Conservation (phyloP, 2,329 filamentous ascomycete species). For the Cladosporium oxysporum region DNA sequence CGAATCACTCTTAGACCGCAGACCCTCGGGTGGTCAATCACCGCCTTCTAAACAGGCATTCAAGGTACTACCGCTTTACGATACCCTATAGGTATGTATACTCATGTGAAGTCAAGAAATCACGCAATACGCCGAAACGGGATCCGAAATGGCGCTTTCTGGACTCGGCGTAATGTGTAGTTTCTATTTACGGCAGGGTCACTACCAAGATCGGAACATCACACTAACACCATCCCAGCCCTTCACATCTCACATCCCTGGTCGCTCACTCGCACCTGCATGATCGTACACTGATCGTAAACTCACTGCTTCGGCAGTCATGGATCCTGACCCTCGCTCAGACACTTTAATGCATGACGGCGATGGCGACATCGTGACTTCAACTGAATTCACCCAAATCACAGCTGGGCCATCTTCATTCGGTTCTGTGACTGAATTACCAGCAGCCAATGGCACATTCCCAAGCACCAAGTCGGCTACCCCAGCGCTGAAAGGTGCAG, state of each 20-base stretch:
- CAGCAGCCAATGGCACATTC: slow-evolving; percentile 9
- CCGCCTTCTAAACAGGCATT: neutral
- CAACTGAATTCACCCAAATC: slow-evolving; percentile 25
- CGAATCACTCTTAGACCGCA: neutral
- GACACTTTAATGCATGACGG: slow-evolving; percentile 31
- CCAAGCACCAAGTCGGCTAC: slow-evolving; percentile 12
- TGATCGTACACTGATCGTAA: neutral
- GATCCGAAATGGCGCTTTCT: neutral
- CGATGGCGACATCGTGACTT: slow-evolving; percentile 29
- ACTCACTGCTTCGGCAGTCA: slow-evolving; percentile 12
- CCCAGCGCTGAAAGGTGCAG: slow-evolving; percentile 29
- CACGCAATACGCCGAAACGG: neutral
- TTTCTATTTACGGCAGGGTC: neutral
- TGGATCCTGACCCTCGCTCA: slow-evolving; percentile 10
- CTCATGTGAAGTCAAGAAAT: neutral
- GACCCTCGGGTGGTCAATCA: neutral
- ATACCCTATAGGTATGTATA: neutral
- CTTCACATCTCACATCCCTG: neutral
- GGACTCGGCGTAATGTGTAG: neutral
- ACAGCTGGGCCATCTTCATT: slow-evolving; percentile 21
- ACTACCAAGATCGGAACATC: neutral
- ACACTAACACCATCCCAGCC: neutral
- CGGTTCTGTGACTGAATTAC: neutral
- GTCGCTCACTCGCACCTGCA: neutral
- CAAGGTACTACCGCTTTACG: neutral